These are phyloP conservation scores for Xylaria bambusicola DNA, from an alignment of 495 filamentous ascomycete genomes.

Conservation along the genomic window DNA sequence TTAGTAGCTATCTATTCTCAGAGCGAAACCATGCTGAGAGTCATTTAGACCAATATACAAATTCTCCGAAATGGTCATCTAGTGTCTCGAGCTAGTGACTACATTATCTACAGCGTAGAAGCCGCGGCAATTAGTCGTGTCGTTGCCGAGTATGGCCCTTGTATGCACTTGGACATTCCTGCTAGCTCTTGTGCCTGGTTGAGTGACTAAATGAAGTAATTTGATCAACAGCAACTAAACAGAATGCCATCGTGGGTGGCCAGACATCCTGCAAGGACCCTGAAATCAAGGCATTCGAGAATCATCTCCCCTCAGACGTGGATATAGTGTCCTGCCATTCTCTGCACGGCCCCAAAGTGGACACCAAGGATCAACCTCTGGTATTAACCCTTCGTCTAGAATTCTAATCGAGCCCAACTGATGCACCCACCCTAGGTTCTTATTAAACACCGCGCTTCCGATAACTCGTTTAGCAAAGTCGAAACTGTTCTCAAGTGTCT, in stretches of 20 bases:
- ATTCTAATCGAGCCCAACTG: not conserved
- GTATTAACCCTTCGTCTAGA: constrained; percentile 43
- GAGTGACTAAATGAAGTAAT: constrained; percentile 22
- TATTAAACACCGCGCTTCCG: constrained; percentile 86
- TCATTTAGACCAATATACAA: constrained; percentile 64
- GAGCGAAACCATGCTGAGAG: constrained; percentile 58
- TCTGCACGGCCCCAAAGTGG: constrained; percentile 88
- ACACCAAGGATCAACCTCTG: constrained; percentile 83
- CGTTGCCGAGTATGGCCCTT: constrained; percentile 84
- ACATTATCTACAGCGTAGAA: constrained; percentile 97
- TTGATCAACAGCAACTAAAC: constrained; percentile 72
- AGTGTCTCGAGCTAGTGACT: constrained; percentile 92
- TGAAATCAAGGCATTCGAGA: constrained; percentile 91
- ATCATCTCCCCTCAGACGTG: constrained; percentile 82
- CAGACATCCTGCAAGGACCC: constrained; percentile 99
- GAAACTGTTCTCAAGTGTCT: constrained; percentile 80
- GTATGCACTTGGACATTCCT: constrained; percentile 57
- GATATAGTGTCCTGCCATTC: constrained; percentile 97
- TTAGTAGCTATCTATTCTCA: constrained; percentile 33
- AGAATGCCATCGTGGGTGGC: constrained; percentile 90
- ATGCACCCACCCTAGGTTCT: constrained; percentile 58
- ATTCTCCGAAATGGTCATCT: constrained; percentile 91
- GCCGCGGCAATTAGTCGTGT: constrained; percentile 84
- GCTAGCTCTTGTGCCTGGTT: not conserved
- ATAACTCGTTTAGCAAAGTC: constrained; percentile 74